Conservation (phyloP, 208 protist genomes). For the Angomonas ambiguus region DNA sequence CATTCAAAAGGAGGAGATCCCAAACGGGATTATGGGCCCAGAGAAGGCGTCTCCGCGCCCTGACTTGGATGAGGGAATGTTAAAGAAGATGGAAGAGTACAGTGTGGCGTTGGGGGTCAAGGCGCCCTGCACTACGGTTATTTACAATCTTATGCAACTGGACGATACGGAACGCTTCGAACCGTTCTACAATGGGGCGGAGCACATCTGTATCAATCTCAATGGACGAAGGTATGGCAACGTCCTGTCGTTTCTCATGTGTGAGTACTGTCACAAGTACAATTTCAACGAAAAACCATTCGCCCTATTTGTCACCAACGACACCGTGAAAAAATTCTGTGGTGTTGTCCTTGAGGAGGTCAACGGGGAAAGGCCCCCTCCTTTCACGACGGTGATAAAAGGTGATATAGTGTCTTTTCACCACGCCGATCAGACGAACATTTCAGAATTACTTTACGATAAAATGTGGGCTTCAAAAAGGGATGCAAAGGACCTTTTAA, state of each 20-base stretch:
- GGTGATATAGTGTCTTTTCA: conserved; percentile 50
- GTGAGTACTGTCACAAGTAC: conserved; percentile 47
- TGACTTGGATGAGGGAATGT: neutral
- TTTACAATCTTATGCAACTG: conserved; percentile 58
- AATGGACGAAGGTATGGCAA: conserved; percentile 32
- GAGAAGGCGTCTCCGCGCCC: neutral
- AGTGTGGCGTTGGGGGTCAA: neutral
- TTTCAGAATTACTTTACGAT: conserved; percentile 22
- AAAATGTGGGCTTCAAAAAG: neutral
- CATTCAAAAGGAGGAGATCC: conserved; percentile 23
- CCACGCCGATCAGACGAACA: conserved; percentile 55
- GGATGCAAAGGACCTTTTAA: neutral
- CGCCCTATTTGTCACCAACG: conserved; percentile 36
- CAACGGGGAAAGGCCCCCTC: conserved; percentile 14
- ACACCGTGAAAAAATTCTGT: conserved; percentile 11
- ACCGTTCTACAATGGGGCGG: neutral
- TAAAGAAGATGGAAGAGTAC: neutral
- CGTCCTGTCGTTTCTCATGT: conserved; percentile 33
- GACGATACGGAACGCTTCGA: conserved; percentile 22
- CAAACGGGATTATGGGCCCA: conserved; percentile 3
- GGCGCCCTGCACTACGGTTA: neutral
- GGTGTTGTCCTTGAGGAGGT: neutral
- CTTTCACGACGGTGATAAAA: conserved; percentile 35
- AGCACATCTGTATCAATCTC: conserved; percentile 17
- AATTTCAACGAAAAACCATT: conserved; percentile 13